Evolutionary conservation across 1,139 yeast genomes (phyloP).

Genomic region (Taiozyma onychis): DNA sequence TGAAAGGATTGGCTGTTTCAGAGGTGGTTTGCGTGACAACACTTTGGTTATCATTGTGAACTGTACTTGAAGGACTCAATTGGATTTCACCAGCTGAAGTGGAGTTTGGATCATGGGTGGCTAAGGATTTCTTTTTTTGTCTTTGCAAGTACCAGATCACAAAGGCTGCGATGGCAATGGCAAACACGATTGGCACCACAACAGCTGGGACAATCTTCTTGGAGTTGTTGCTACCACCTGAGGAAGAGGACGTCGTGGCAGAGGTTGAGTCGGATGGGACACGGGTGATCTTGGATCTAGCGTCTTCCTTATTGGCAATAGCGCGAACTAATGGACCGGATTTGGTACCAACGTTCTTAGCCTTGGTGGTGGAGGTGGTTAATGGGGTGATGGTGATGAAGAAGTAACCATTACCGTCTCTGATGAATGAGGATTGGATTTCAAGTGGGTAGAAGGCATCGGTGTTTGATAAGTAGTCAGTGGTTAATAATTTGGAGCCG

Average conservation of each 20-base stretch:
- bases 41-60: constrained; percentile 6
- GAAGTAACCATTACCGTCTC: constrained; percentile 30
- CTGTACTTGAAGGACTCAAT: constrained; percentile 13
- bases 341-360: constrained; percentile 31
- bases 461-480: constrained; percentile 29
- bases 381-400: constrained; percentile 33
- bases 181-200: constrained; percentile 35
- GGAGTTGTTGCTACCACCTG: constrained; percentile 17
- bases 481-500: constrained; percentile 26
- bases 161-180: constrained; percentile 19
- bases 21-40: constrained; percentile 9
- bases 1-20: constrained; percentile 15
- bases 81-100: constrained; percentile 7
- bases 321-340: constrained; percentile 35
- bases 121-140: constrained; percentile 10
- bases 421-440: constrained; percentile 26
- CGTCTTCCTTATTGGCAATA: constrained; percentile 26
- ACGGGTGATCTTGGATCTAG: constrained; percentile 26
- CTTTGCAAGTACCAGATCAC: constrained; percentile 19
- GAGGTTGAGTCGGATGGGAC: constrained; percentile 32
- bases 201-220: constrained; percentile 34
- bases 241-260: constrained; percentile 15
- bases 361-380: constrained; percentile 28
- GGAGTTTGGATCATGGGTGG: not conserved
- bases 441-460: constrained; percentile 34